Base-by-base conservation (phyloP, 495 filamentous ascomycete genomes). In the Talaromyces ruber region DNA sequence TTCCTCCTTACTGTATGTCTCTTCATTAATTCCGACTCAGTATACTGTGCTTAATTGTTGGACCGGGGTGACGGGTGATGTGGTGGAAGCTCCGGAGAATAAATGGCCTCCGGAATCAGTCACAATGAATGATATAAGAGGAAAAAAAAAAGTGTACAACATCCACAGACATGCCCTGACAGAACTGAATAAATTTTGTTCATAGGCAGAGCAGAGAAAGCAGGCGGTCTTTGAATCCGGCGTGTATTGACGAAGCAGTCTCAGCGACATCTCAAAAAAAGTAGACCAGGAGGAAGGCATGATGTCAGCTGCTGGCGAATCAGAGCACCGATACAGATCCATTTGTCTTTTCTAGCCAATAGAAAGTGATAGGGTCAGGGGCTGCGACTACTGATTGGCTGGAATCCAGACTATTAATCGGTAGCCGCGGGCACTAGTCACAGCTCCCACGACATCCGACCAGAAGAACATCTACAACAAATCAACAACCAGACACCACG, bases 271-370 rank as follows among this genome's bases (percentile, higher is more conserved):
- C 57, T 59, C 11, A 59, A 59, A 59, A 39, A 39, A 57, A 26
- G 51, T 28, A 26, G 51, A 25, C 22, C 26, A 54, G 26, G 26
- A 54, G 51, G 51, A 24, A 54, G 51, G 32, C 28, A 45, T 60
- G 59, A 60, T 60, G 59, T 60, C 39, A 60, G 59, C 59, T 22
- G 14, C 24, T 14, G 11, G 21, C 59, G 6, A 60, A 60, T 60
- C 59, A 34, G 32, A 43, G 18, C 58, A 5, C 3, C 2, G 1
- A 16, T 2, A 12, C 34, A n/a, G 34, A 39, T 5, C 34, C 28
- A 24, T 5, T 18, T 24, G 22, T 12, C 26, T 2, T 0, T 28
- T 16, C 16, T 4, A 6, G 11, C 51, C 51, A 54, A 54, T 54
- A 1, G 9, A 9, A 24, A 4, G 4, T 9, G 5, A 6, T 0